Evolutionary conservation across 352 stramenopile genomes (phyloP).

Genomic region (Globisporangium solare): DNA sequence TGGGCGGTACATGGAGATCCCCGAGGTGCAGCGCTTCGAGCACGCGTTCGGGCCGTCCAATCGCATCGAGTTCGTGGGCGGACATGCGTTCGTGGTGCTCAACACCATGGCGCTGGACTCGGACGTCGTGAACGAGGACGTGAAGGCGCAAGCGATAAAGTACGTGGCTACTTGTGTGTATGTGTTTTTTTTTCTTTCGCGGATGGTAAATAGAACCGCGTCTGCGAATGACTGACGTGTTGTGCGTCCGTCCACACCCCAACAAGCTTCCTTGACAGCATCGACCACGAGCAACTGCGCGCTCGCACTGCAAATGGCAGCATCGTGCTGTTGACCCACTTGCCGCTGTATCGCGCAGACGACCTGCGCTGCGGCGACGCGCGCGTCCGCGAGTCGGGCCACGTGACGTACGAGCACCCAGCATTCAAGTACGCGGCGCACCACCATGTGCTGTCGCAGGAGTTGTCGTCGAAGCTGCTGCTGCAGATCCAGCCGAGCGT

Average conservation of each 20-base stretch:
- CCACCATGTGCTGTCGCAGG: conserved; percentile 63
- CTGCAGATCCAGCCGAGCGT: conserved; percentile 36
- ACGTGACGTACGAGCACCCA: conserved; percentile 78
- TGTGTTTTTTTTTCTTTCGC: neutral
- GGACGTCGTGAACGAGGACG: conserved; percentile 40
- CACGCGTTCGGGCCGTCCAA: conserved; percentile 58
- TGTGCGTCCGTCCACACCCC: neutral
- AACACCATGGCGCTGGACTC: conserved; percentile 80
- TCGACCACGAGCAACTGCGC: conserved; percentile 27
- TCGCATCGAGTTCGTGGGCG: conserved; percentile 33
- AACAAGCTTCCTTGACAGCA: conserved; percentile 39
- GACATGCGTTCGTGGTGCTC: conserved; percentile 57
- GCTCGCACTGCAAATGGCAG: conserved; percentile 19
- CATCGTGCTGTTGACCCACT: conserved; percentile 53
- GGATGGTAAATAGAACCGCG: too few species aligned
- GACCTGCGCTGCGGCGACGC: conserved; percentile 52
- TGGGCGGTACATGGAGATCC: conserved; percentile 33
- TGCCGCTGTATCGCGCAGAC: conserved; percentile 53
- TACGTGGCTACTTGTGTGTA: conserved; percentile 13
- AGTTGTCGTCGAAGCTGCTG: conserved; percentile 49
- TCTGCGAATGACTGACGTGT: too few species aligned
- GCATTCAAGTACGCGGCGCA: conserved; percentile 55
- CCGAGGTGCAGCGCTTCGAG: conserved; percentile 49
- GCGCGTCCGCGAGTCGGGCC: conserved; percentile 42
- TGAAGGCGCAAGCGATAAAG: conserved; percentile 49